Evolutionary conservation across 2,329 filamentous ascomycete genomes (phyloP).

Genomic region (Trichoderma sp.): DNA sequence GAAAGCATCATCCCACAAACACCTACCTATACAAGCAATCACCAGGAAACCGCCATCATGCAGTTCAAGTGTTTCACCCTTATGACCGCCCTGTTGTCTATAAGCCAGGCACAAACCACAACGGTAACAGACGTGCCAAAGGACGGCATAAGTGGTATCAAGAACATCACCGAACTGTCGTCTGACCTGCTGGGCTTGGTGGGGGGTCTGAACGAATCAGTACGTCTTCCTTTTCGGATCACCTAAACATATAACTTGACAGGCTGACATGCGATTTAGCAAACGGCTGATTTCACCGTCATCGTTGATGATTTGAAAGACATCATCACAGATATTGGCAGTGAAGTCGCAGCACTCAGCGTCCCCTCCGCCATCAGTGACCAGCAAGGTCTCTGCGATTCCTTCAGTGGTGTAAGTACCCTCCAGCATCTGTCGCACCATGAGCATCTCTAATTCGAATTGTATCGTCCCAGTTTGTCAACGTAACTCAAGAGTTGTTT

Average conservation of each 20-base stretch:
- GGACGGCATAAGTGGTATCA: not conserved
- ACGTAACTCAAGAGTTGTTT: not conserved
- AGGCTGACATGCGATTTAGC: not conserved
- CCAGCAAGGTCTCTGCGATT: not conserved
- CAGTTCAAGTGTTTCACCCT: not conserved
- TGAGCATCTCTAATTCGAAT: not conserved
- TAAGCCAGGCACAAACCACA: not conserved
- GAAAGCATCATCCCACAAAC: not conserved
- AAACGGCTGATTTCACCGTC: not conserved
- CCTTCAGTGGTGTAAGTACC: not conserved
- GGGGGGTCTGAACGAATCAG: not conserved
- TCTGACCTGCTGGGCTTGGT: not conserved
- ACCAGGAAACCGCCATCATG: not conserved
- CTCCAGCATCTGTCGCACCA: not conserved
- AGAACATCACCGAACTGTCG: not conserved
- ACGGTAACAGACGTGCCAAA: not conserved
- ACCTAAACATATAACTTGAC: not conserved
- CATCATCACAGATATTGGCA: not conserved
- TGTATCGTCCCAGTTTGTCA: not conserved
- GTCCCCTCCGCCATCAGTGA: not conserved
- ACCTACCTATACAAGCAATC: not conserved
- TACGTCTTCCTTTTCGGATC: not conserved
- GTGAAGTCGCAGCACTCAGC: not conserved
- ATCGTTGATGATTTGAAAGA: not conserved
- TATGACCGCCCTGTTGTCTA: not conserved